Evolutionary conservation across 192 early-diverging fungal genomes (phyloP).

Genomic region (Coemansia sp.): DNA sequence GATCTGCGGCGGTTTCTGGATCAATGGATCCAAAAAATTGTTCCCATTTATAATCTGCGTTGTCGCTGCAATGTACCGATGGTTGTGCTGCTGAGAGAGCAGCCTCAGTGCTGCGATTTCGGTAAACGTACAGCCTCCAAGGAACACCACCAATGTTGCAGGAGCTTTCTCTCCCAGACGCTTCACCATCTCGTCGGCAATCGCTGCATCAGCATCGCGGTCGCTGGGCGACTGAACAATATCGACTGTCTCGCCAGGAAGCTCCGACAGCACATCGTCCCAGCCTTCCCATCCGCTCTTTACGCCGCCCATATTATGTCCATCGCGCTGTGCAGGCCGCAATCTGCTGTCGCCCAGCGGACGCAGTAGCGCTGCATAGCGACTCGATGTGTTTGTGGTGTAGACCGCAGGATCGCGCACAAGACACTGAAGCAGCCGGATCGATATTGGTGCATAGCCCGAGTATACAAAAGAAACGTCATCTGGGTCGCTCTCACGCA

Average conservation of each 20-base stretch:
- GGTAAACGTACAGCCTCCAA: slow-evolving; percentile 93
- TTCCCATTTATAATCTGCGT: slow-evolving; percentile 90
- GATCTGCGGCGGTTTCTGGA: slow-evolving; percentile 16
- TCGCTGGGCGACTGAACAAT: slow-evolving; percentile 66
- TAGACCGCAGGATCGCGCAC: slow-evolving; percentile 52
- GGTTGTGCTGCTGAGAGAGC: slow-evolving; percentile 74
- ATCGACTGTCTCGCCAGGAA: slow-evolving; percentile 85
- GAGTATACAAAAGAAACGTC: slow-evolving; percentile 94
- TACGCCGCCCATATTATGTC: slow-evolving; percentile 36
- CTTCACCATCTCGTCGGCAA: slow-evolving; percentile 24
- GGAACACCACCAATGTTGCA: slow-evolving; percentile 86
- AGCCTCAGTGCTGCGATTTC: slow-evolving; percentile 92
- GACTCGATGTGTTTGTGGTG: slow-evolving; percentile 24
- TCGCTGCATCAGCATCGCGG: slow-evolving; percentile 44
- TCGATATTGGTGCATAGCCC: slow-evolving; percentile 88
- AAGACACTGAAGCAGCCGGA: slow-evolving; percentile 87
- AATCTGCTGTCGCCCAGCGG: slow-evolving; percentile 37
- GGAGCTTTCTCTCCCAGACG: slow-evolving; percentile 59
- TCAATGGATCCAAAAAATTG: slow-evolving; percentile 64
- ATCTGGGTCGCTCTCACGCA: slow-evolving; percentile 78
- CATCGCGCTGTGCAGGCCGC: slow-evolving; percentile 17
- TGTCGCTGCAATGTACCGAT: slow-evolving; percentile 84
- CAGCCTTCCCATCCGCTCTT: slow-evolving; percentile 82
- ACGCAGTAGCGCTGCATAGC: slow-evolving; percentile 48
- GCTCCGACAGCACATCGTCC: slow-evolving; percentile 78